A percentile compares a stretch with the other conserved stretches of the same genome.
These are phyloP conservation scores for Annulohypoxylon truncatum DNA, from an alignment of 2,329 filamentous ascomycete genomes.

Conservation along the genomic window DNA sequence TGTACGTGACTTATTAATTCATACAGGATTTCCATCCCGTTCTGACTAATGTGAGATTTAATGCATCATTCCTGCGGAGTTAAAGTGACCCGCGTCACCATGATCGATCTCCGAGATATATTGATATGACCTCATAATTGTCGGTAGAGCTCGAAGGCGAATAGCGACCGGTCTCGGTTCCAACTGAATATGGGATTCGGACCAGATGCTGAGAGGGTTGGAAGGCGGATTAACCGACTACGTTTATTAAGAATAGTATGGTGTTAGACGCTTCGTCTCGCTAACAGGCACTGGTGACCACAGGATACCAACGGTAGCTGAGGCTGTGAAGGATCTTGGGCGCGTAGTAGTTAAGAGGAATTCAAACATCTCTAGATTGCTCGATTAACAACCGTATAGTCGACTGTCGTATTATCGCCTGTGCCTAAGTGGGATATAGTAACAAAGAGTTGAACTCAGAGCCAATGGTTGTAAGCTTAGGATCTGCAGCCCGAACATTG, in stretches of 20 bases:
- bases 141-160: constrained; percentile 14
- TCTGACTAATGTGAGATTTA: constrained; percentile 21
- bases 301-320: neutral
- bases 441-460: constrained; percentile 10
- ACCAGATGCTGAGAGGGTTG: neutral
- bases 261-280: neutral
- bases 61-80: constrained; percentile 9
- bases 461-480: constrained; percentile 4
- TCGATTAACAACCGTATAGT: constrained; percentile 2
- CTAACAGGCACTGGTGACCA: neutral
- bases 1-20: constrained; percentile 15
- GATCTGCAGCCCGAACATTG: neutral
- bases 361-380: neutral
- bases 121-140: constrained; percentile 24
- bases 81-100: constrained; percentile 15
- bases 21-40: constrained; percentile 22
- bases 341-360: constrained; percentile 15
- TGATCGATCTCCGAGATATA: constrained; percentile 13
- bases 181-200: neutral
- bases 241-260: neutral
- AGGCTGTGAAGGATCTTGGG: constrained; percentile 18
- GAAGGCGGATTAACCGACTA: neutral
- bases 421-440: neutral
- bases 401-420: neutral
- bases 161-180: neutral